Percentiles rank a stretch among this genome's conserved stretches.
Conservation (phyloP, 148 eudicot species). For the Rhododendron mucronatum region DNA sequence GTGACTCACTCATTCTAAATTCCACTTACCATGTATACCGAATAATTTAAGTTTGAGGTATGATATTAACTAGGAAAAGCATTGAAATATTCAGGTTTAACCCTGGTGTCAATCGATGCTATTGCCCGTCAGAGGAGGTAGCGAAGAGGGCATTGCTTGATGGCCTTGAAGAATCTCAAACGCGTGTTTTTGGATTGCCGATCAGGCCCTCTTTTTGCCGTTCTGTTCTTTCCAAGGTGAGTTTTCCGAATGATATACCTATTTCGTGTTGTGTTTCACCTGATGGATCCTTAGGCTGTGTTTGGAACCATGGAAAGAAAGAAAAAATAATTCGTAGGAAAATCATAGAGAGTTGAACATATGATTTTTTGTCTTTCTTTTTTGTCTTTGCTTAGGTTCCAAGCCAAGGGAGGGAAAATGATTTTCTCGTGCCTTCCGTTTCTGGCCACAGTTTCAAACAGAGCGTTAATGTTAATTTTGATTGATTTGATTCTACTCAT, state of each 20-base stretch:
- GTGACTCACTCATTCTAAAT: not conserved
- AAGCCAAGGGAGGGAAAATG: not conserved
- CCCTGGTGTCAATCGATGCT: constrained; percentile 81
- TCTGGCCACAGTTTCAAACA: not conserved
- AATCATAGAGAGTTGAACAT: not conserved
- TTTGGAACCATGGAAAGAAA: not conserved
- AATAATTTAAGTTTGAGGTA: not conserved
- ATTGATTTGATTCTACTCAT: not conserved
- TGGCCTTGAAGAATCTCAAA: constrained; percentile 75
- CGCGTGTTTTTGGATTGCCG: constrained; percentile 86
- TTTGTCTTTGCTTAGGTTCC: not conserved
- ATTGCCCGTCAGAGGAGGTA: constrained; percentile 90
- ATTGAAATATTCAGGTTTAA: constrained; percentile 59
- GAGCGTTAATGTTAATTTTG: not conserved
- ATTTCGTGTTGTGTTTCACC: not conserved
- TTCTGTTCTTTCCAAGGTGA: constrained; percentile 73
- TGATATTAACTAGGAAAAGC: not conserved
- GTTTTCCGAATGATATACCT: not conserved
- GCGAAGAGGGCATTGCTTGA: constrained; percentile 84
- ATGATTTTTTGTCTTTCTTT: not conserved
- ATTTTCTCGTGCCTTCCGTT: not conserved
- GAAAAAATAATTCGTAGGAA: not conserved
- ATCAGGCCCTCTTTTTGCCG: constrained; percentile 86
- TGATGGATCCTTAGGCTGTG: not conserved
- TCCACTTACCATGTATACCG: not conserved